Conservation (phyloP, 331 rosid species). For the Pyrus hybrid region DNA sequence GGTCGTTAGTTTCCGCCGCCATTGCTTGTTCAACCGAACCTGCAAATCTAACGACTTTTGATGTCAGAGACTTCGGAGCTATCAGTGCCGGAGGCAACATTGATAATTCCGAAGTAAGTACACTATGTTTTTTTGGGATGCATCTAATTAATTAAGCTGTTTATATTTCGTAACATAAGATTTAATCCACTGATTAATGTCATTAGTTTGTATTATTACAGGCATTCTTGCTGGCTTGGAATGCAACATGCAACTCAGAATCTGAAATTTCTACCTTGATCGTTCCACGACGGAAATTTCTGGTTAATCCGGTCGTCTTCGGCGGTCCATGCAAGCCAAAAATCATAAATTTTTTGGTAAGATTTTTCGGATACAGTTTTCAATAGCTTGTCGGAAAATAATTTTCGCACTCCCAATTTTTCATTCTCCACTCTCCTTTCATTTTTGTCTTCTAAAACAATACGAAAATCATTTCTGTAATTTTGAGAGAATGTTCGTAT, state of each 20-base stretch:
- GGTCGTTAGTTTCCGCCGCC: conserved; percentile 2
- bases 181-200: background rate
- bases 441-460: no score
- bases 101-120: conserved; percentile 16
- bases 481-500: background rate
- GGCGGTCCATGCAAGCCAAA: conserved; percentile 34
- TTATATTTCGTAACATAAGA: background rate
- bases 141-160: no score
- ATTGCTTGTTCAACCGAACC: conserved; percentile 2
- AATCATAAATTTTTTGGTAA: conserved; percentile 25
- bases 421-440: no score
- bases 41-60: background rate
- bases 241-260: conserved; percentile 24
- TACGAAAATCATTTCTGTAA: background rate
- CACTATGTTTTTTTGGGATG: background rate
- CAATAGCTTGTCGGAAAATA: no score
- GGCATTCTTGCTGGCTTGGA: conserved; percentile 35
- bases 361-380: background rate
- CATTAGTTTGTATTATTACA: background rate
- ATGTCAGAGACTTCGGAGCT: conserved; percentile 31
- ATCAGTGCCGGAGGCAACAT: conserved; percentile 11
- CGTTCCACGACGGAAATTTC: conserved; percentile 13
- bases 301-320: conserved; percentile 20
- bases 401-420: no score
- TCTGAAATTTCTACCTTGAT: conserved; percentile 16